phyloP scores from a whole-genome alignment of 2,329 filamentous ascomycete genomes.

The Fusarium sororula region DNA sequence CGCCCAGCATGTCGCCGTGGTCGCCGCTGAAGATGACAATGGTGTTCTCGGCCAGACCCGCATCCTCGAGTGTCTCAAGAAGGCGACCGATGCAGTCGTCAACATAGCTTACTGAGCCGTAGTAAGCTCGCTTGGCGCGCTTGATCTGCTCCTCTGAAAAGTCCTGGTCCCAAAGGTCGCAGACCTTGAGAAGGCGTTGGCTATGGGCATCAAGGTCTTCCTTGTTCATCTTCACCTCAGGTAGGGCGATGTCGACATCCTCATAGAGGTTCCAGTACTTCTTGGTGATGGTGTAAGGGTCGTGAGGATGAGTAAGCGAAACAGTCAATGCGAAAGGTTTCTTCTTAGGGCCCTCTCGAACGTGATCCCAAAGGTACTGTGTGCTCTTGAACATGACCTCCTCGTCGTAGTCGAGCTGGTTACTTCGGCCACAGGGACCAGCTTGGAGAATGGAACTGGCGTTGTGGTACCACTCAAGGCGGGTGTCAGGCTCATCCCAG shows the following conservation, averaged over 20 bases:
- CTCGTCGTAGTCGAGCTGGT: slow-evolving; percentile 95
- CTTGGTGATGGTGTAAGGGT: slow-evolving; percentile 92
- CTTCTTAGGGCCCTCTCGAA: slow-evolving; percentile 76
- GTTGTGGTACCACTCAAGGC: slow-evolving; percentile 96
- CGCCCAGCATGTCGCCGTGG: slow-evolving; percentile 95
- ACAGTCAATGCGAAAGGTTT: slow-evolving; percentile 90
- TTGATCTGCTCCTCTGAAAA: slow-evolving; percentile 89
- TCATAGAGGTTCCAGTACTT: slow-evolving; percentile 96
- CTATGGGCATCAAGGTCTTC: slow-evolving; percentile 88
- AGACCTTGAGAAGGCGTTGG: slow-evolving; percentile 84
- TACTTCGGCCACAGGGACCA: slow-evolving; percentile 87
- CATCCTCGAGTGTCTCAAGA: slow-evolving; percentile 79
- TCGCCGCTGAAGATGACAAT: slow-evolving; percentile 93
- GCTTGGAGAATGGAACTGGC: slow-evolving; percentile 93
- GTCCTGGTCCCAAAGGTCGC: slow-evolving; percentile 85
- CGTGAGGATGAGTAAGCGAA: slow-evolving; percentile 92
- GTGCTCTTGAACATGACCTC: slow-evolving; percentile 93
- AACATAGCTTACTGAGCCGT: slow-evolving; percentile 91
- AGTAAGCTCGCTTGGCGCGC: slow-evolving; percentile 87
- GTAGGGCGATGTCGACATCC: slow-evolving; percentile 84
- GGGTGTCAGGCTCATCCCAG: slow-evolving; percentile 88
- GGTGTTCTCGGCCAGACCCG: slow-evolving; percentile 83
- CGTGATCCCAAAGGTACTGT: slow-evolving; percentile 91
- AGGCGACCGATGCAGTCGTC: slow-evolving; percentile 91
- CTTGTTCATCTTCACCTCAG: slow-evolving; percentile 79